Evolutionary conservation across 352 stramenopile species (phyloP).

Genomic region (Thalassiosira mediterranea): DNA sequence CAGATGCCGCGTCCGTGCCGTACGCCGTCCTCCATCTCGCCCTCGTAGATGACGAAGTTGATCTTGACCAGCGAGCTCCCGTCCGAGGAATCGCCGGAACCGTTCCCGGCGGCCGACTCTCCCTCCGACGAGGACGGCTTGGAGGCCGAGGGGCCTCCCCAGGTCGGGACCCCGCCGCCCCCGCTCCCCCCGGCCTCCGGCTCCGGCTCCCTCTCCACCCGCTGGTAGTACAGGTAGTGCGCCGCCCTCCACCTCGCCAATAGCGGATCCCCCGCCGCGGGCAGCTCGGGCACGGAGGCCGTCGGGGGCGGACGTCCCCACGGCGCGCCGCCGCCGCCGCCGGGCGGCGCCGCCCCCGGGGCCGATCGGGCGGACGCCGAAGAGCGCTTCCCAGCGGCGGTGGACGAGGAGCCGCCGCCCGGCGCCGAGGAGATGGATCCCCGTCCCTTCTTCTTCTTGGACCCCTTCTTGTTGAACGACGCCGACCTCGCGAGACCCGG

Average conservation of each 20-base stretch:
- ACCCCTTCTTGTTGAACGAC: conserved; percentile 28
- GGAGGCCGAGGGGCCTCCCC: too few relatives aligned
- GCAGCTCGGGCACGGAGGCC: conserved; percentile 41
- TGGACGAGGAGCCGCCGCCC: too few relatives aligned
- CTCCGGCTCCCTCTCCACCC: conserved; percentile 40
- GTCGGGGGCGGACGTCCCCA: neutral
- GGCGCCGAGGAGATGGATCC: too few relatives aligned
- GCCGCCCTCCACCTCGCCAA: conserved; percentile 72
- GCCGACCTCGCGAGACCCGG: too few relatives aligned
- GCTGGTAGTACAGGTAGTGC: conserved; percentile 82
- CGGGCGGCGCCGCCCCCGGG: neutral
- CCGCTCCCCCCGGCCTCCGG: neutral
- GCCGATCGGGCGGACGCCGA: too few relatives aligned
- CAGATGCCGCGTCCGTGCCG: conserved; percentile 74
- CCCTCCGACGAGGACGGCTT: too few relatives aligned
- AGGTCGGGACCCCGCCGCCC: neutral
- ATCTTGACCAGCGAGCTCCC: conserved; percentile 16
- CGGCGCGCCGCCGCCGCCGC: neutral
- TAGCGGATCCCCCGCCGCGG: conserved; percentile 60
- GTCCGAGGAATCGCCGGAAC: neutral
- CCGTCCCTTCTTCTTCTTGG: neutral
- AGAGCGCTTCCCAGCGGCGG: too few relatives aligned
- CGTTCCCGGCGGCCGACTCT: neutral
- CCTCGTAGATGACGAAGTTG: conserved; percentile 80
- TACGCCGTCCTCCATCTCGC: conserved; percentile 72